phyloP scores from a whole-genome alignment of 2,329 filamentous ascomycete genomes.

The Arthrinium phaeospermum region DNA sequence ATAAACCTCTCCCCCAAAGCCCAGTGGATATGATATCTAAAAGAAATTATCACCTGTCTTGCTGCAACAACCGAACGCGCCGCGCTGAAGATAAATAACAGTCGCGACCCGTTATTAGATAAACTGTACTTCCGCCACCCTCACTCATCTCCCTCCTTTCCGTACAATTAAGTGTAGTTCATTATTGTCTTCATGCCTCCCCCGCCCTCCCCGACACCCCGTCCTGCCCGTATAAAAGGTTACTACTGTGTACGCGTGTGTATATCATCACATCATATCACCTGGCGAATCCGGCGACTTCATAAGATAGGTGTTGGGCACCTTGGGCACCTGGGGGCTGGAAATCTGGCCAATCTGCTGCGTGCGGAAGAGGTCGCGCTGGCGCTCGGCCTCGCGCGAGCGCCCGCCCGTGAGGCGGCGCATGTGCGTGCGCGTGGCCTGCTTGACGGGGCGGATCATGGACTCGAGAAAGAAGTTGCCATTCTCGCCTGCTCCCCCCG shows the following conservation, averaged over 20 bases:
- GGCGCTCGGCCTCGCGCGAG: conserved; percentile 45
- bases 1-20: not conserved
- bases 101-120: conserved; percentile 1
- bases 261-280: conserved; percentile 29
- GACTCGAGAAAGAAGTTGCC: conserved; percentile 63
- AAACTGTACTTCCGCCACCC: not conserved
- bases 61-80: not conserved
- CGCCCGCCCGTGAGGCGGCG: conserved; percentile 65
- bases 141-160: not conserved
- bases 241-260: too few relatives aligned
- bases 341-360: conserved; percentile 36
- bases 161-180: not conserved
- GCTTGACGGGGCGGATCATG: conserved; percentile 64
- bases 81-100: not conserved
- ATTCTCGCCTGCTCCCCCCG: conserved; percentile 39
- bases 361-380: conserved; percentile 43
- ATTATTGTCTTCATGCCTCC: not conserved
- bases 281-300: conserved; percentile 34
- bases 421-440: conserved; percentile 64
- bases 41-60: not conserved
- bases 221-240: not conserved
- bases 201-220: not conserved
- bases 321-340: conserved; percentile 48
- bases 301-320: conserved; percentile 42
- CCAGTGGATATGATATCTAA: not conserved